These are phyloP conservation scores for Fusarium nelsonii DNA, from an alignment of 2,329 filamentous ascomycete species.

Conservation along the genomic window DNA sequence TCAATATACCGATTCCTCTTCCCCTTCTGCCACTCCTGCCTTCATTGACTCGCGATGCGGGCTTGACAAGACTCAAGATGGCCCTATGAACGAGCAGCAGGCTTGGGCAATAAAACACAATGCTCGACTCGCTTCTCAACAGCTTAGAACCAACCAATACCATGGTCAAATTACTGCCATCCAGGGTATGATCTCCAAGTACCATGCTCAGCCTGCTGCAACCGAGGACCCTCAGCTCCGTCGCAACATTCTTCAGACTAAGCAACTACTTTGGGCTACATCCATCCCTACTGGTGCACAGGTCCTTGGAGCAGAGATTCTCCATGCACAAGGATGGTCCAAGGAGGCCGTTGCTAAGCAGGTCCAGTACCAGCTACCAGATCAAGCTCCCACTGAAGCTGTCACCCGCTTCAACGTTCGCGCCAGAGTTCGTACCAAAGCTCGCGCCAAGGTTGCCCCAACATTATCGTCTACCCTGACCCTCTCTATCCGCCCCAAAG, in stretches of 20 bases:
- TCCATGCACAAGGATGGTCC: constrained; percentile 4
- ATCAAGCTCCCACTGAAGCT: background rate
- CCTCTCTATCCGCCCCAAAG: background rate
- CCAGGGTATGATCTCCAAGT: background rate
- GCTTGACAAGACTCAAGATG: background rate
- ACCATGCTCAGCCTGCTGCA: background rate
- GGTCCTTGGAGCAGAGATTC: background rate
- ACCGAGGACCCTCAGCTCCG: background rate
- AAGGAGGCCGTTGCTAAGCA: constrained; percentile 1
- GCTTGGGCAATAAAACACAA: background rate
- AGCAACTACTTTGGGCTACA: constrained; percentile 11
- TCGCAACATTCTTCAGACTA: constrained; percentile 1
- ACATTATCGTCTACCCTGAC: background rate
- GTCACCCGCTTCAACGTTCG: background rate
- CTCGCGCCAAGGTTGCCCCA: background rate
- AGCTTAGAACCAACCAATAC: background rate
- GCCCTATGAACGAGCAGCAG: background rate
- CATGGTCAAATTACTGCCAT: background rate
- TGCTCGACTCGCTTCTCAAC: background rate
- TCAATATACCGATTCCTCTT: background rate
- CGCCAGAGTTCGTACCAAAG: background rate
- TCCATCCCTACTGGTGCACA: background rate
- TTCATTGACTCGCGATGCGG: background rate
- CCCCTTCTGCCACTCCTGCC: background rate
- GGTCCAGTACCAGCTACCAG: background rate